Conservation (phyloP, 306 rosid genomes). For the Pyrus bretschneideri region DNA sequence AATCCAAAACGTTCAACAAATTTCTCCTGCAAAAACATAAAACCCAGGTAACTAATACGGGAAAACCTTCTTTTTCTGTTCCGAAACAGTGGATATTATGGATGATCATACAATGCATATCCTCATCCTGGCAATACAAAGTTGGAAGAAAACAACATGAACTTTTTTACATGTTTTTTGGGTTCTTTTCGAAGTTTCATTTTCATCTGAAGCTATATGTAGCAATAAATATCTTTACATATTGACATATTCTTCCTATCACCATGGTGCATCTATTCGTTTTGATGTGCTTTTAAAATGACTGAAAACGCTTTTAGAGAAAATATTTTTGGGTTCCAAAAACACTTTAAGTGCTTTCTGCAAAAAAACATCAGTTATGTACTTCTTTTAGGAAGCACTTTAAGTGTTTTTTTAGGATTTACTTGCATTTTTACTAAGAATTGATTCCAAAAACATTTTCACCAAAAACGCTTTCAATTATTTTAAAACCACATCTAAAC, state of each 20-base stretch:
- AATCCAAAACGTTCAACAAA: slow-evolving; percentile 76
- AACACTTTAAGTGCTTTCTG: no score
- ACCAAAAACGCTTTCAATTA: no score
- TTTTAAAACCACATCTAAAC: no score
- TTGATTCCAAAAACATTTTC: no score
- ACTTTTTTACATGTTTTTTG: neutral
- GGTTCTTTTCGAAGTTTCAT: neutral
- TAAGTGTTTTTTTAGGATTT: no score
- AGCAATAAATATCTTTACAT: neutral
- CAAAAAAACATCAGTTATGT: no score
- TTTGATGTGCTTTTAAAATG: no score
- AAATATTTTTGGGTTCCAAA: no score
- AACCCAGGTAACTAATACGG: neutral
- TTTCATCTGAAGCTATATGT: neutral
- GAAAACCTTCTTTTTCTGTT: neutral
- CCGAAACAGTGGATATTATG: neutral
- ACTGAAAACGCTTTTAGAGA: no score
- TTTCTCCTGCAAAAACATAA: slow-evolving; percentile 59
- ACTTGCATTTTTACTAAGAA: no score
- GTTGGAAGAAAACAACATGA: neutral
- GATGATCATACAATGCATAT: neutral
- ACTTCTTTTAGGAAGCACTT: no score
- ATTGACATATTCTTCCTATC: neutral
- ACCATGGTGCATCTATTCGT: no score
- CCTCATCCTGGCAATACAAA: neutral